Conservation (phyloP, 306 rosid species). For the Acmispon strigosus region DNA sequence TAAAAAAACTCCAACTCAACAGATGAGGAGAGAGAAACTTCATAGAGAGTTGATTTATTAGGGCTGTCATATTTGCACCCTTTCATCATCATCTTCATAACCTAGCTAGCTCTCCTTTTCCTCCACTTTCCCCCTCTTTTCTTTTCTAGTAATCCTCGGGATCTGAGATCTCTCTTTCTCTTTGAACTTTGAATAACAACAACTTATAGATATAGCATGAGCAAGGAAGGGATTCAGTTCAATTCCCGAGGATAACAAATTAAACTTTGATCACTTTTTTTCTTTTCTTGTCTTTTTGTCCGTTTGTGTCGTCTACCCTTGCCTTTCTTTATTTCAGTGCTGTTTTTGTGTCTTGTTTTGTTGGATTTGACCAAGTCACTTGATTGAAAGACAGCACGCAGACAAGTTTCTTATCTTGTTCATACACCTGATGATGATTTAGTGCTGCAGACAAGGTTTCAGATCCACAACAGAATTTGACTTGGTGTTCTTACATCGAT, state of each 20-base stretch:
- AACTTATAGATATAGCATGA: neutral
- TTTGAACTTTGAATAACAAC: neutral
- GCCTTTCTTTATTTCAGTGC: neutral
- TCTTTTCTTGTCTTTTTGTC: slow-evolving; percentile 19
- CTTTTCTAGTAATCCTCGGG: slow-evolving; percentile 46
- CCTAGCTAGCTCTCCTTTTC: slow-evolving; percentile 3
- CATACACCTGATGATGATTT: no score
- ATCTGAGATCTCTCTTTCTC: slow-evolving; percentile 51
- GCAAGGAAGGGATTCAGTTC: slow-evolving; percentile 9
- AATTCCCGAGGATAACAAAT: slow-evolving; percentile 57
- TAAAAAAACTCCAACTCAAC: slow-evolving; percentile 31
- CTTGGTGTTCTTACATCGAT: neutral
- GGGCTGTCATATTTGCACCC: slow-evolving; percentile 41
- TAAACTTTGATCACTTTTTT: slow-evolving; percentile 2
- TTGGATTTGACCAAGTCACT: slow-evolving; percentile 18
- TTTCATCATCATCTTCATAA: slow-evolving; percentile 11
- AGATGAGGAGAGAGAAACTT: slow-evolving; percentile 42
- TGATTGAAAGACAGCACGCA: slow-evolving; percentile 9
- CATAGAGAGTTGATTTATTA: slow-evolving; percentile 43
- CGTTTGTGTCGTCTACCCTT: neutral
- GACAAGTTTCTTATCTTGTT: neutral
- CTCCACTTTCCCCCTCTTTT: neutral
- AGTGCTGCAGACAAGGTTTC: slow-evolving; percentile 19
- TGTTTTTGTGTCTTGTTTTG: slow-evolving; percentile 30
- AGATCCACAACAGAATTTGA: slow-evolving; percentile 29